Evolutionary conservation across 1,284 basidiomycete species (phyloP).

Genomic region (Sanghuangporus baumii): DNA sequence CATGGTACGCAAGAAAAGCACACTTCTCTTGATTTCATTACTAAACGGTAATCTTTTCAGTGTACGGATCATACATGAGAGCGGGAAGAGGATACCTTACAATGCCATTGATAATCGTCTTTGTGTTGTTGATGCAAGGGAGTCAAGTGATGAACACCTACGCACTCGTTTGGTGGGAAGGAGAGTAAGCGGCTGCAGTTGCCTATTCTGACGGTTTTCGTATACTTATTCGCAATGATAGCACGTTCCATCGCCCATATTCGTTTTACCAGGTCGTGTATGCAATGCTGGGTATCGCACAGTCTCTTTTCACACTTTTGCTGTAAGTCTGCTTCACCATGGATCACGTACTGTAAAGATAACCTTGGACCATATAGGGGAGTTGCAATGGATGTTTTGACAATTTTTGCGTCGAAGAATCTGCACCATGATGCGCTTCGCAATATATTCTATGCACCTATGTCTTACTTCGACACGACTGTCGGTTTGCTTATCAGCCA

Average conservation of each 20-base stretch:
- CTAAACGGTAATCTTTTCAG: slow-evolving; percentile 28
- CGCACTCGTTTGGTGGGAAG: slow-evolving; percentile 71
- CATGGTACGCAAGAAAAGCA: slow-evolving; percentile 33
- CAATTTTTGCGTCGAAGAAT: slow-evolving; percentile 53
- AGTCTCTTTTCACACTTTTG: slow-evolving; percentile 60
- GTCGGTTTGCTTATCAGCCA: slow-evolving; percentile 29
- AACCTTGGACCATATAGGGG: slow-evolving; percentile 34
- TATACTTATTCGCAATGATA: slow-evolving; percentile 20
- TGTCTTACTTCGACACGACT: slow-evolving; percentile 68
- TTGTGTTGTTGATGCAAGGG: slow-evolving; percentile 61
- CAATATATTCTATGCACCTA: slow-evolving; percentile 61
- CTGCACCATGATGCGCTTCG: slow-evolving; percentile 49
- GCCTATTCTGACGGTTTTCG: background rate
- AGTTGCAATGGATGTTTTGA: slow-evolving; percentile 48
- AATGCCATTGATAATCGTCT: slow-evolving; percentile 50
- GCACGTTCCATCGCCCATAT: slow-evolving; percentile 42
- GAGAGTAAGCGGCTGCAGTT: slow-evolving; percentile 38
- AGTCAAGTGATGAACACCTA: slow-evolving; percentile 50
- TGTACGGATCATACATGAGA: slow-evolving; percentile 63
- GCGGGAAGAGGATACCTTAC: slow-evolving; percentile 59
- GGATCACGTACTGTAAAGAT: background rate
- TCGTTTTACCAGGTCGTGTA: slow-evolving; percentile 73
- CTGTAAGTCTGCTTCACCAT: slow-evolving; percentile 33
- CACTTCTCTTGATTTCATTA: background rate
- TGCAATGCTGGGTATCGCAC: slow-evolving; percentile 53